These are phyloP conservation scores for Hypoxylon sp. DNA, from an alignment of 2,329 filamentous ascomycete species.

Conservation along the genomic window DNA sequence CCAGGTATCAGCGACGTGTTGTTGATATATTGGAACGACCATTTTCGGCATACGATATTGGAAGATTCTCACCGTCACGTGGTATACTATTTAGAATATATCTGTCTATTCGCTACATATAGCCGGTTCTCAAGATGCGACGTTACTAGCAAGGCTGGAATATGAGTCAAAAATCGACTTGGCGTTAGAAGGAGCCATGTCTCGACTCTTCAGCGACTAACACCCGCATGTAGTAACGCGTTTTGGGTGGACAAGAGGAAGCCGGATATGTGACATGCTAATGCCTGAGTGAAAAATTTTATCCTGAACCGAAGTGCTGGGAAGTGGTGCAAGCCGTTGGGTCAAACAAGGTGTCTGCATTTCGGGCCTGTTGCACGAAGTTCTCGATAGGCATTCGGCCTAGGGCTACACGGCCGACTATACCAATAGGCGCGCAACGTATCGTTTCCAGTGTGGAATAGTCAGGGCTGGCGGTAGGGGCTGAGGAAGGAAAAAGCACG, in stretches of 20 bases:
- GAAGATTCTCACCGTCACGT: slow-evolving; percentile 36
- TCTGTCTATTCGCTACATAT: slow-evolving; percentile 24
- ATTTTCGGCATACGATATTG: slow-evolving; percentile 22
- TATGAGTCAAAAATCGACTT: slow-evolving; percentile 20
- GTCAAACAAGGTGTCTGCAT: slow-evolving; percentile 12
- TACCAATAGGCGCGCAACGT: slow-evolving; percentile 17
- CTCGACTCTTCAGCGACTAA: slow-evolving; percentile 25
- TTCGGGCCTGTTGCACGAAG: slow-evolving; percentile 21
- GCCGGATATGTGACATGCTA: slow-evolving; percentile 28
- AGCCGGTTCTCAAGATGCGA: slow-evolving; percentile 36
- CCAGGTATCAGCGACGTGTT: slow-evolving; percentile 15
- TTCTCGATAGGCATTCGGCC: too few species aligned
- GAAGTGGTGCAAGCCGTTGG: slow-evolving; percentile 27
- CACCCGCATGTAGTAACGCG: slow-evolving; percentile 13
- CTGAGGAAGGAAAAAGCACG: slow-evolving; percentile 33
- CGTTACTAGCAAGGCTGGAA: slow-evolving; percentile 43
- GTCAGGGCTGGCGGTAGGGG: slow-evolving; percentile 18
- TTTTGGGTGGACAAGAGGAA: slow-evolving; percentile 28
- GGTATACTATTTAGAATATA: slow-evolving; percentile 24
- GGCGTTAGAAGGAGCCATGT: slow-evolving; percentile 9
- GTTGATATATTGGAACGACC: slow-evolving; percentile 30
- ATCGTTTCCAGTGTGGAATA: slow-evolving; percentile 11
- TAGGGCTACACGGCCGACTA: slow-evolving; percentile 8
- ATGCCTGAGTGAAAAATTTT: slow-evolving; percentile 30
- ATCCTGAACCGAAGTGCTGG: slow-evolving; percentile 30